A percentile compares a stretch with the other conserved stretches of the same genome.
These are phyloP conservation scores for Phytophthora quininea DNA, from an alignment of 352 stramenopile species.

Conservation along the genomic window DNA sequence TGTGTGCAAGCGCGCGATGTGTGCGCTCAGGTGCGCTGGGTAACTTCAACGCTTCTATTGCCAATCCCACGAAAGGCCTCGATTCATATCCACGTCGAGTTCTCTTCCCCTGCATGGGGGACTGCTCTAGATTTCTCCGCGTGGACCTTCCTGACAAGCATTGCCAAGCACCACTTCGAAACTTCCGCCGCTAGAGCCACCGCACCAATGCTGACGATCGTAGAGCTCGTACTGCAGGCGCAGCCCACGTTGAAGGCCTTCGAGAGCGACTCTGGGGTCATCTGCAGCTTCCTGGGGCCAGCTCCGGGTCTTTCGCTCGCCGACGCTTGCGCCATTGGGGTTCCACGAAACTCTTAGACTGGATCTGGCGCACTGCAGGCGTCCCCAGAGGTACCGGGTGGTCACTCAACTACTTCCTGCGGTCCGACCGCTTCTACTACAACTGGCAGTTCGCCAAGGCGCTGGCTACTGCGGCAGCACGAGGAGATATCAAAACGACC, in stretches of 20 bases:
- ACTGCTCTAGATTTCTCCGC: too few relatives aligned
- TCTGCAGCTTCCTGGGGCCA: neutral
- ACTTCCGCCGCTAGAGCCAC: neutral
- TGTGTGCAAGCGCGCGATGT: too few relatives aligned
- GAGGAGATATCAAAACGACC: too few relatives aligned
- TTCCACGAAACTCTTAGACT: neutral
- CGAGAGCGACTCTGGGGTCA: neutral
- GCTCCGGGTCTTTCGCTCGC: neutral
- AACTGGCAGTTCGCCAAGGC: neutral
- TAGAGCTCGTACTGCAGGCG: neutral
- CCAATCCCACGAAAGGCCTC: too few relatives aligned
- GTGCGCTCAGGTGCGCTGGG: too few relatives aligned
- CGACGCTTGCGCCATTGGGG: neutral
- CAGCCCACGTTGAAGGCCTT: neutral
- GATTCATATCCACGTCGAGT: too few relatives aligned
- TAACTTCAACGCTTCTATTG: too few relatives aligned
- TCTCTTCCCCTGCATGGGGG: too few relatives aligned
- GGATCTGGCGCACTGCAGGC: neutral
- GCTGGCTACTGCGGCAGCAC: neutral
- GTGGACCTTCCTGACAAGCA: neutral
- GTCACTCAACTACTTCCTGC: neutral
- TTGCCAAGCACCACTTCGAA: neutral
- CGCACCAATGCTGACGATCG: neutral
- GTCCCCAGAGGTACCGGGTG: neutral
- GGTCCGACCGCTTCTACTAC: neutral